phyloP scores from a whole-genome alignment of 1,284 basidiomycete genomes.

The Vanrija humicola region DNA sequence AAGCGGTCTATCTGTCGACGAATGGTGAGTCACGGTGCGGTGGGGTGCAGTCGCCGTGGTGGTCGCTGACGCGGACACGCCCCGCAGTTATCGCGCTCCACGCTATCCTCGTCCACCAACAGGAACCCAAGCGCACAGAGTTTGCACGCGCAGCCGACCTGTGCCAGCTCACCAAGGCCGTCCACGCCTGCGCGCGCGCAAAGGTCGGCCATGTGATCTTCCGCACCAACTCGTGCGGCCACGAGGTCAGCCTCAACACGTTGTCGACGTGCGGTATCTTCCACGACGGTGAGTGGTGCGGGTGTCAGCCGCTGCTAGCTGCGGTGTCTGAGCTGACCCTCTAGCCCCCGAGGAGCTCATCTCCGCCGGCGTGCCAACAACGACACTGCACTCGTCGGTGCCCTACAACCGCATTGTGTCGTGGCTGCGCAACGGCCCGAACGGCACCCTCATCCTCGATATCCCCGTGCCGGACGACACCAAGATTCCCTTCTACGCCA shows the following conservation, averaged over 20 bases:
- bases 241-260: constrained; percentile 7
- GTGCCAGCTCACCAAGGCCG: constrained; percentile 14
- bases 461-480: constrained; percentile 31
- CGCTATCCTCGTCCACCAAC: constrained; percentile 18
- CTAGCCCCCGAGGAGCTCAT: constrained; percentile 29
- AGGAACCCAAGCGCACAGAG: constrained; percentile 15
- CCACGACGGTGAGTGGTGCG: not conserved
- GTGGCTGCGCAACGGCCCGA: constrained; percentile 13
- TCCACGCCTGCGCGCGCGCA: constrained; percentile 12
- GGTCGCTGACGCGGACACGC: not conserved
- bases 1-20: constrained; percentile 23
- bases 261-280: not conserved
- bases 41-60: not conserved
- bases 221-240: constrained; percentile 17
- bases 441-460: constrained; percentile 14
- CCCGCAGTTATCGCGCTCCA: constrained; percentile 13
- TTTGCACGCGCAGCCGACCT: constrained; percentile 16
- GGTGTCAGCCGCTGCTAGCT: not conserved
- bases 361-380: constrained; percentile 20
- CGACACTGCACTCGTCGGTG: constrained; percentile 23
- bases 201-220: constrained; percentile 17
- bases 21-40: constrained; percentile 6
- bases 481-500: constrained; percentile 24
- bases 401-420: constrained; percentile 11
- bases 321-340: not conserved